Evolutionary conservation across 2,329 filamentous ascomycete species (phyloP).

Genomic region (Salinomyces thailandicus): DNA sequence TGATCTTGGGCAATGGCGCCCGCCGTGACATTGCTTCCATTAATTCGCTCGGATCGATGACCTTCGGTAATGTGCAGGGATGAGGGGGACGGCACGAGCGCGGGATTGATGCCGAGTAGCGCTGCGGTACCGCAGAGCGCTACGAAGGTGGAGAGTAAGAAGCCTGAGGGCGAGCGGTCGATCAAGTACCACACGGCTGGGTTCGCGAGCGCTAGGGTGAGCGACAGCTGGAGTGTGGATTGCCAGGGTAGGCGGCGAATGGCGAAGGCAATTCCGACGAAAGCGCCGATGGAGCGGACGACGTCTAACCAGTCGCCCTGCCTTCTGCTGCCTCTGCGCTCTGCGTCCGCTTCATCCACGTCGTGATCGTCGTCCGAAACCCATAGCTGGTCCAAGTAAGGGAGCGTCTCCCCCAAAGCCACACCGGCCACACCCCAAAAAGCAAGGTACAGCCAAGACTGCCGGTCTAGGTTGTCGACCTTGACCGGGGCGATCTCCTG

Average conservation of each 20-base stretch:
- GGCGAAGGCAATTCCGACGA: constrained; percentile 63
- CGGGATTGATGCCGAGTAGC: constrained; percentile 64
- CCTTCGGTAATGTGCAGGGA: constrained; percentile 26
- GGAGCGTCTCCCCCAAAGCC: constrained; percentile 65
- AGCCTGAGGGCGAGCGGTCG: constrained; percentile 76
- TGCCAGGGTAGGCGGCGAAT: constrained; percentile 90
- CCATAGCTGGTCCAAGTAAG: constrained; percentile 73
- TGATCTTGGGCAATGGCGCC: constrained; percentile 11
- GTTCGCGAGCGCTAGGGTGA: constrained; percentile 82
- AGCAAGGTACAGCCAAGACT: constrained; percentile 56
- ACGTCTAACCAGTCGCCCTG: constrained; percentile 54
- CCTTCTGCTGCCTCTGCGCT: constrained; percentile 6
- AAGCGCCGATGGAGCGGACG: constrained; percentile 58
- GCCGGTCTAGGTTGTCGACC: constrained; percentile 45
- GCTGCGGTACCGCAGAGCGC: constrained; percentile 63
- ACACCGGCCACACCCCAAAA: constrained; percentile 79
- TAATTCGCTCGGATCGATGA: constrained; percentile 8
- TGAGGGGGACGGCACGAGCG: constrained; percentile 62
- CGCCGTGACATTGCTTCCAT: constrained; percentile 12
- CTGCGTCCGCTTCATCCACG: constrained; percentile 10
- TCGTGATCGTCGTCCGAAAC: constrained; percentile 40
- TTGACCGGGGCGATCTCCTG: constrained; percentile 53
- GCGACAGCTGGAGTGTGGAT: constrained; percentile 83
- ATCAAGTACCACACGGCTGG: constrained; percentile 94
- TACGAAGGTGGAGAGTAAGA: constrained; percentile 65